Evolutionary conservation across 169 alveolate species (phyloP), one percentile per base, ranked within the genome.

Genomic region (Cryptosporidium viatorum): DNA sequence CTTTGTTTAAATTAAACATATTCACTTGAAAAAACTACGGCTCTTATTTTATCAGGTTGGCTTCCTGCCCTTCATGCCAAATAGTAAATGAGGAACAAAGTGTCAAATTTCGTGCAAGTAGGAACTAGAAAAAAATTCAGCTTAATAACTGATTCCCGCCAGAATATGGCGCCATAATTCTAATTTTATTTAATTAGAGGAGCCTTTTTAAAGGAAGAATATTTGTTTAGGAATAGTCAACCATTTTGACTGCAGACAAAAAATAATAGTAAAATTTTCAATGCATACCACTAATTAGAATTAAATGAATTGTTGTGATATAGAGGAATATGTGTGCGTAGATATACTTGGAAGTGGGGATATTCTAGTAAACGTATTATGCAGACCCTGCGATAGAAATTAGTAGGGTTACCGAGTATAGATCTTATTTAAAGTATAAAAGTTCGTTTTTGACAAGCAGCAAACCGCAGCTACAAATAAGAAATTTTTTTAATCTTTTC

Each of bases 1-100:
- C 86, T 21, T 59, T 58, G 4, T 43, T 43, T 26, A 73, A n/a
- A 35, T 51, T 59, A 39, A 73, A 59, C 86, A 73, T 73, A 1
- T 73, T 73, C 0, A 1, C 9, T 51, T 31, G 5, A n/a, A 16
- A 55, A 55, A 55, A 26, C 3, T 0, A 26, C 14, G 3, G 14
- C 18, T 55, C 29, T 26, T 55, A 21, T 55, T 55, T 16, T 26
- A 55, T 55, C 5, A 3, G 37, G 18, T 55, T 55, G 0, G 3
- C n/a, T 4, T 6, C 14, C 37, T 5, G 37, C 3, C 16, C 35
- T 55, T n/a, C 0, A 48, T 14, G 14, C 21, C 23, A 16, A 48
- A 12, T 48, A 0, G 55, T 48, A 48, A 48, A 48, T 48, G 14
- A 12, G 14, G 8, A 7, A 16, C 55, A 14, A 16, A 43, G 51